Percentiles rank a stretch among this genome's conserved stretches.
Conservation (phyloP, 1,139 yeast genomes). For the Hanseniaspora uvarum region DNA sequence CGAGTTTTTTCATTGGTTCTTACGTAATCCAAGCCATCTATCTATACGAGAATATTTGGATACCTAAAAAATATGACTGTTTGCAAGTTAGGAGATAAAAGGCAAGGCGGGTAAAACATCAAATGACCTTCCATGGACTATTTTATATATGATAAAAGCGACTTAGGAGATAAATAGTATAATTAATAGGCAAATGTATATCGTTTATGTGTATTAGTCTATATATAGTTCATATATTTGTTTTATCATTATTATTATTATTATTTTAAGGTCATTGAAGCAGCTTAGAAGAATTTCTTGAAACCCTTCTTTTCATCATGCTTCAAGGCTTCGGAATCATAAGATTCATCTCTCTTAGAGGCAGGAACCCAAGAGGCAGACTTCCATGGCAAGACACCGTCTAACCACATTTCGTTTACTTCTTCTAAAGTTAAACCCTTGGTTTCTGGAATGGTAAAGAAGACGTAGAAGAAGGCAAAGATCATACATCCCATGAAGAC, state of each 20-base stretch:
- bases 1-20: too few relatives aligned
- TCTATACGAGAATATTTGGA: too few relatives aligned
- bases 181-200: not conserved
- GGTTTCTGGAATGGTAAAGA: slow-evolving; percentile 59
- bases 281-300: slow-evolving; percentile 22
- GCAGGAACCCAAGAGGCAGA: slow-evolving; percentile 27
- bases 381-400: slow-evolving; percentile 28
- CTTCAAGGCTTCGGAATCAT: slow-evolving; percentile 26
- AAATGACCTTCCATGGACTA: too few relatives aligned
- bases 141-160: too few relatives aligned
- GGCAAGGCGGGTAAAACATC: too few relatives aligned
- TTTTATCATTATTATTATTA: not conserved
- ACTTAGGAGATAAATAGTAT: not conserved
- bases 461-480: slow-evolving; percentile 53
- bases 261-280: not conserved
- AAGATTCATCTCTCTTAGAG: slow-evolving; percentile 25
- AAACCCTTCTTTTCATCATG: slow-evolving; percentile 27
- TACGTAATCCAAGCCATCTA: too few relatives aligned
- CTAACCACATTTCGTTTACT: slow-evolving; percentile 48
- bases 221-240: not conserved
- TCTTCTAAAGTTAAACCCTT: slow-evolving; percentile 63
- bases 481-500: slow-evolving; percentile 63
- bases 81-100: too few relatives aligned
- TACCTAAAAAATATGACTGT: too few relatives aligned
- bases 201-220: not conserved